phyloP scores from a whole-genome alignment of 208 protist genomes.

The Crithidia brevicula region DNA sequence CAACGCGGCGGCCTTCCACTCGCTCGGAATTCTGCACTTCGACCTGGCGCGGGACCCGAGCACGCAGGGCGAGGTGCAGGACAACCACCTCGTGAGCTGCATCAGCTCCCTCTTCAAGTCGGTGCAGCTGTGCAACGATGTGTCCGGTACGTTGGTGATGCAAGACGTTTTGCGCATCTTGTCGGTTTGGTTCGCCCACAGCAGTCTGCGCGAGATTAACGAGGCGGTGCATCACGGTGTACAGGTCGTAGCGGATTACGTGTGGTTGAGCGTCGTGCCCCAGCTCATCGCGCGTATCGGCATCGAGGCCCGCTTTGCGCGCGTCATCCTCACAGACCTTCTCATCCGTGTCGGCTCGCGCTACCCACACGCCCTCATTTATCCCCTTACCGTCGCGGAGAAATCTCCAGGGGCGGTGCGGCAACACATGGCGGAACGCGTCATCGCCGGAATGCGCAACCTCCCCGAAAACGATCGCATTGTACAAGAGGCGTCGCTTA shows the following conservation, averaged over 20 bases:
- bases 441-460: constrained; percentile 80
- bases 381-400: constrained; percentile 98
- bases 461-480: constrained; percentile 67
- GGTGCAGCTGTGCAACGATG: constrained; percentile 73
- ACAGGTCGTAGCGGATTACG: constrained; percentile 92
- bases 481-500: constrained; percentile 96
- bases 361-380: constrained; percentile 99
- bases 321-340: constrained; percentile 94
- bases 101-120: constrained; percentile 85
- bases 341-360: constrained; percentile 94
- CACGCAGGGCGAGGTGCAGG: constrained; percentile 60
- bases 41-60: constrained; percentile 78
- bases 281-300: constrained; percentile 99
- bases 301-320: constrained; percentile 85
- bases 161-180: constrained; percentile 99
- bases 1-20: constrained; percentile 85
- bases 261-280: constrained; percentile 99
- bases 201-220: constrained; percentile 69
- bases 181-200: constrained; percentile 98
- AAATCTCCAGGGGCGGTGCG: constrained; percentile 84
- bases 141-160: constrained; percentile 77
- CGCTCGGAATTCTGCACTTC: constrained; percentile 87
- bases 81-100: constrained; percentile 66
- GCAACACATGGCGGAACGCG: constrained; percentile 76
- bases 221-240: constrained; percentile 93